Evolutionary conservation across 768 basidiomycete genomes (phyloP), one percentile per base, ranked within the genome.

Genomic region (Chiua virens): DNA sequence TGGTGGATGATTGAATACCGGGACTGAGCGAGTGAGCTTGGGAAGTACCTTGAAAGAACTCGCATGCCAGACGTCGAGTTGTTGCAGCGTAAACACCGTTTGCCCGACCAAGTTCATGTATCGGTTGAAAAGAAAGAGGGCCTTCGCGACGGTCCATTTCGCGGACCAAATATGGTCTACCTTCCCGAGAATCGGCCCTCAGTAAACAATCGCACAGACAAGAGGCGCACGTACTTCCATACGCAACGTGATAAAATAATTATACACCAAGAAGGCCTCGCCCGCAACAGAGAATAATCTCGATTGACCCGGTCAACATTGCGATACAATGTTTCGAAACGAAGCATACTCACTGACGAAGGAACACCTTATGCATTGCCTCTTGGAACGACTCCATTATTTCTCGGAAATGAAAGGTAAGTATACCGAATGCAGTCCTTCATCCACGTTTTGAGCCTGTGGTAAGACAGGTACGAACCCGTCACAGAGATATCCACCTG

Each of bases 81-180:
- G 61, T 25, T 60, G 52, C 13, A 62, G 37, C 11, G 22, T 47
- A 11, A 48, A 25, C 3, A 48, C 3, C 1, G 52, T 36, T 21
- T 60, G 61, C n/a, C 49, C 50, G 20, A 47, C 22, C 21, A 62
- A 17, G 14, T 46, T 56, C 0, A 43, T 52, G 13, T 61, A 61
- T 15, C 60, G 60, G 23, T 55, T 62, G 38, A 58, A 6, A 2
- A 61, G 50, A 37, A 61, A 62, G 17, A 52, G 17, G 10, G 32
- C 21, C 34, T 62, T 59, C 8, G 45, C 47, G 17, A 23, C 4
- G 13, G 7, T 8, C 54, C 57, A 55, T 20, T 23, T 57, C 1
- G 43, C 20, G 8, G 14, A 17, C 51, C 57, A 56, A 2, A 47
- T 39, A 20, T 51, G 42, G 17, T 34, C 40, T n/a, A 56, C 22